Evolutionary conservation across 768 basidiomycete species (phyloP), one percentile per base, ranked within the genome.

Genomic region (Kwoniella newhampshirensis): DNA sequence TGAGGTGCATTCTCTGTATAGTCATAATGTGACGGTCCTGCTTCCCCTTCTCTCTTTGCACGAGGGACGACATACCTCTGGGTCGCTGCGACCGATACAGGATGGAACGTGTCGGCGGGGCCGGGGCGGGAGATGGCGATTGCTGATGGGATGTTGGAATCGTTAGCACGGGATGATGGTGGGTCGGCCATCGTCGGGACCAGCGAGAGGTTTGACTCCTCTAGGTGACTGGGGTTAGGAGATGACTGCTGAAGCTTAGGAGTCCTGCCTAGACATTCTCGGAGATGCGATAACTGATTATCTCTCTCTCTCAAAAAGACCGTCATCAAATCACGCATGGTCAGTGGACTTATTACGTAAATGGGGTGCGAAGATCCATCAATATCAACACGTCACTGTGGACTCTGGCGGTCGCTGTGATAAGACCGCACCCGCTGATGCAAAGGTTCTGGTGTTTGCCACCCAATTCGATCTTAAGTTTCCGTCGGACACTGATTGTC

Each of bases 1-100:
- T 67, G 65, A 23, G 58, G 68, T 23, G 66, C 69, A 52, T 64
- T 70, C 67, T 65, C 68, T 37, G 60, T 71, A 60, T 68, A 71
- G 37, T 68, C 72, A 46, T 71, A 57, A 8, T 49, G 45, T 2
- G 60, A 60, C 20, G 56, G 56, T 28, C 49, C 56, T 30, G 41
- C 56, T 21, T 58, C 42, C 44, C 41, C 45, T 41, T 18, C 6
- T 3, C 21, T 12, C 26, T 25, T 20, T 13, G 46, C 28, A 48
- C 37, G 2, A 37, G 54, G 54, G 21, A 56, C 46, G 17, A 43
- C 26, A 35, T 39, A 25, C 28, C 39, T 41, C 12, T 46, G 51
- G 21, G 36, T 21, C 25, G 28, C 11, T 4, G 58, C 43, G 13
- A 59, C 18, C 23, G 58, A 43, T 9, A 63, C 35, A n/a, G 67